Base-by-base conservation (phyloP, 495 filamentous ascomycete species). In the Aspergillus sparsus region DNA sequence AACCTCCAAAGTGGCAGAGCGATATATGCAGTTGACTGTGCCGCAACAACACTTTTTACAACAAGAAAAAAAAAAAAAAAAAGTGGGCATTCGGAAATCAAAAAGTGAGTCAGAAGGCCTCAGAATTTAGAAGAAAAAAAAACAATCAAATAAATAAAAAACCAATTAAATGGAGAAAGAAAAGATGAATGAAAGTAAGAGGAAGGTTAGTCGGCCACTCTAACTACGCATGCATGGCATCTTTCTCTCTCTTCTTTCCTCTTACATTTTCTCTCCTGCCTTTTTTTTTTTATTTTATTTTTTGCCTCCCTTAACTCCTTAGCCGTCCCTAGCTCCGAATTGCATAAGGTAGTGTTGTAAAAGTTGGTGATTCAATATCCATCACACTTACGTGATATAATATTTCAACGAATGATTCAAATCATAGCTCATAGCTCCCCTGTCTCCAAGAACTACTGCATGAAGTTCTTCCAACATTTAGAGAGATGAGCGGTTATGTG, bases 401-500 rank as follows among this genome's bases (percentile, higher is more conserved):
- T 27, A 27, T 58, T 51, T 55, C 61, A 55, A 62, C 64, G 49
- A 57, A 66, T 60, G 49, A 49, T 53, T 58, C 59, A 37, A 62
- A 50, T 34, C 27, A 18, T 49, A 62, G 37, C 57, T 60, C 33
- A 58, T 57, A 49, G n/a, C 35, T 45, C 18, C 49, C 35, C 15
- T 32, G 27, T 27, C 33, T 50, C n/a, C 32, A 13, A 37, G 21
- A 37, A 47, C 57, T 60, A 50, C 49, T 55, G 15, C 50, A 60
- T 46, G 33, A 11, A 47, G 31, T 51, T 49, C 54, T 57, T 49
- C 66, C 69, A 77, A 73, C 65, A 69, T 53, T 51, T 34, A 61
- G 50, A 50, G 53, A 53, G 44, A 66, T 72, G 70, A 66, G 70
- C 67, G 59, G 67, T 66, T 66, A 70, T 63, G 71, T 70, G 71